Base-by-base conservation (phyloP, 257 asterid species). In the Paraleonurus japonicus region DNA sequence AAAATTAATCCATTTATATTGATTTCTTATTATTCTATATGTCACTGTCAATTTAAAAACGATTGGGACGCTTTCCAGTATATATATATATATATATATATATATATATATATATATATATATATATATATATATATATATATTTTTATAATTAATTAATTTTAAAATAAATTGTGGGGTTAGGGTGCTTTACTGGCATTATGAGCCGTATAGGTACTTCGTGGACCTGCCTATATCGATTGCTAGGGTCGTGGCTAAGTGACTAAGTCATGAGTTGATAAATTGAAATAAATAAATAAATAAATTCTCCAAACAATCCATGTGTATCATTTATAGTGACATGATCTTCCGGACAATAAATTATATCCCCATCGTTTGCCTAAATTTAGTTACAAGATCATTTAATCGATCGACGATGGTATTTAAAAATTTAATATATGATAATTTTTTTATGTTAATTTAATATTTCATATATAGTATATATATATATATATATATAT, bases 281-380 rank as follows among this genome's bases (percentile, higher is more conserved):
- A 43, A 5, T 41, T 1, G 0, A 12, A 23, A 55, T 9, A 12
- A 24, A 55, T 50, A 12, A 11, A 53, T 7, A 9, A 20, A 53
- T 47, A 16, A 23, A 10, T 10, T 35, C 16, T 32, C 27, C 48
- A 61, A 61, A 61, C 82, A 81, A 77, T 73, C 78, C 83, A 82
- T 74, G 86, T 82, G 86, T 72, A 15, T 74, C 82, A 76, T 73
- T 75, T 73, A 70, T 71, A 39, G 32, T 30, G 60, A 43, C 37
- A 39, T 73, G 65, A 67, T 63, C 61, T 45, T 63, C 12, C 5
- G 4, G 11, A 23, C 28, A 11, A 32, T 32, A 63, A 39, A 43
- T 50, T 27, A 54, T 48, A 65, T 48, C 67, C 63, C 77, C 77
- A 65, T 30, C 73, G 48, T 28, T 57, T 64, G 73, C 77, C 76